Conservation (phyloP, 2,329 filamentous ascomycete species). For the Mycogone perniciosa region DNA sequence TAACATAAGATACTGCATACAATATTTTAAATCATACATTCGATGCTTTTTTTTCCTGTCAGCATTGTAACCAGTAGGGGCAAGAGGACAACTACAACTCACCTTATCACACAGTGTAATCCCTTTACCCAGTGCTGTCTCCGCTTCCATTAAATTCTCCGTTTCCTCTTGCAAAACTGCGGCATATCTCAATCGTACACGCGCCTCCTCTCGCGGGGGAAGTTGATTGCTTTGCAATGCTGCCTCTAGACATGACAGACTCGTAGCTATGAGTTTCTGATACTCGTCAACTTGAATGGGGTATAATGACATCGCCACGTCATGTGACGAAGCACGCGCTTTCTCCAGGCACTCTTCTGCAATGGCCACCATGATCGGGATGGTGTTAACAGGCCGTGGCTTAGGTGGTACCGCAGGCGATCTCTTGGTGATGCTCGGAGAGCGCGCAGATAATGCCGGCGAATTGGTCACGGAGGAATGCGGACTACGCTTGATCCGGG, state of each 20-base stretch:
- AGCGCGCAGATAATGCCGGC: constrained; percentile 34
- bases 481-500: constrained; percentile 30
- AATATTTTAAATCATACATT: constrained; percentile 62
- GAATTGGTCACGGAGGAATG: constrained; percentile 36
- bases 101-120: constrained; percentile 63
- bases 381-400: constrained; percentile 41
- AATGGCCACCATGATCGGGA: constrained; percentile 59
- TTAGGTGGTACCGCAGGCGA: constrained; percentile 37
- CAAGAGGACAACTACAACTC: constrained; percentile 12
- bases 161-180: constrained; percentile 68
- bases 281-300: constrained; percentile 54
- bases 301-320: constrained; percentile 34
- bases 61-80: neutral
- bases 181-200: constrained; percentile 64
- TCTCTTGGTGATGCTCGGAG: constrained; percentile 35
- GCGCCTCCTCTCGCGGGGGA: constrained; percentile 61
- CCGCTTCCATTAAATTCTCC: constrained; percentile 66
- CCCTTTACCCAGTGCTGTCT: constrained; percentile 65
- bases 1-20: constrained; percentile 66
- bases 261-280: constrained; percentile 64
- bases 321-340: constrained; percentile 51
- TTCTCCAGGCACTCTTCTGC: constrained; percentile 70
- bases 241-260: constrained; percentile 65
- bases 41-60: constrained; percentile 27
- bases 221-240: constrained; percentile 56